Conservation (phyloP, 768 basidiomycete species). For the Daedaleopsis nitida region DNA sequence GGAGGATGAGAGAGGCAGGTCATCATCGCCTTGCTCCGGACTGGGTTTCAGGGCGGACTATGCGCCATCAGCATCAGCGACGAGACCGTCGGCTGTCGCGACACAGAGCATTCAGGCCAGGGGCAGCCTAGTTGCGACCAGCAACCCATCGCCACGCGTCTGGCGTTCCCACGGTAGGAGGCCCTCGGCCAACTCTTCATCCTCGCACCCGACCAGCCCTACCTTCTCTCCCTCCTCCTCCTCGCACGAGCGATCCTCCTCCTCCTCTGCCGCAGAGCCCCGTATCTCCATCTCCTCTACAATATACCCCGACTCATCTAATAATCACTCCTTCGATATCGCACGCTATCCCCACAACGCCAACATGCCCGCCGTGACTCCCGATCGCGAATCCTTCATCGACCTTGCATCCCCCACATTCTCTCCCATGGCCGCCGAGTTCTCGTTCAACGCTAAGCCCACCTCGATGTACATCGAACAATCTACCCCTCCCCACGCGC, state of each 20-base stretch:
- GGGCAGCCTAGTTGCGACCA: background rate
- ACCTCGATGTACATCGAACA: slow-evolving; percentile 4
- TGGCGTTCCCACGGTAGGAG: slow-evolving; percentile 21
- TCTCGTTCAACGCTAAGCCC: slow-evolving; percentile 14
- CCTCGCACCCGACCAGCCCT: background rate
- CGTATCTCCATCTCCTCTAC: slow-evolving; percentile 47
- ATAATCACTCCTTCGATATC: slow-evolving; percentile 27
- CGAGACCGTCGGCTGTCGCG: background rate
- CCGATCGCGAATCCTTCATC: slow-evolving; percentile 48
- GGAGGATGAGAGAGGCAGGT: background rate
- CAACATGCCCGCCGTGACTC: slow-evolving; percentile 32
- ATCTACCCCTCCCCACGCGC: slow-evolving; percentile 2
- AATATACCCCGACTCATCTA: slow-evolving; percentile 35
- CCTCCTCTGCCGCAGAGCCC: slow-evolving; percentile 32
- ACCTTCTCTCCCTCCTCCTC: slow-evolving; percentile 11
- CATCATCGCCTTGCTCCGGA: background rate
- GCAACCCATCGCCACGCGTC: slow-evolving; percentile 13
- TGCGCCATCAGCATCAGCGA: background rate
- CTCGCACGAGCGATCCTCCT: slow-evolving; percentile 26
- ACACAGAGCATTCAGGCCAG: background rate
- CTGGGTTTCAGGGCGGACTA: background rate
- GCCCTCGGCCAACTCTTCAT: slow-evolving; percentile 10
- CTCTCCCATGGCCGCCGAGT: slow-evolving; percentile 18
- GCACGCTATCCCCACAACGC: slow-evolving; percentile 19
- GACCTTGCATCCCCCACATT: slow-evolving; percentile 43